These are phyloP conservation scores for Penicillium sp. DNA, from an alignment of 2,329 filamentous ascomycete genomes.

Conservation along the genomic window DNA sequence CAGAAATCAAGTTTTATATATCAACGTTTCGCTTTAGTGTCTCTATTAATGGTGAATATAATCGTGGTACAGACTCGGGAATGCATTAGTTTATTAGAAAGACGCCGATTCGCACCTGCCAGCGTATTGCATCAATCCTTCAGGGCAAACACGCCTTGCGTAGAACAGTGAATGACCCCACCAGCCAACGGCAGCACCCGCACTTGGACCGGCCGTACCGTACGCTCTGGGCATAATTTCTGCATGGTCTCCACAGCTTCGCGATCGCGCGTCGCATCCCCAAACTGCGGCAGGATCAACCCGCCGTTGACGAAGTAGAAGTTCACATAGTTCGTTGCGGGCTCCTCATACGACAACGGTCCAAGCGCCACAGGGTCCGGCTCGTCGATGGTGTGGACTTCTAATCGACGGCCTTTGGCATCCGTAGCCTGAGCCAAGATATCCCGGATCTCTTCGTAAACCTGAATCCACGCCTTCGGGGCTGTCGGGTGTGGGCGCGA, in stretches of 20 bases:
- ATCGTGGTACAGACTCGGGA: too few species aligned
- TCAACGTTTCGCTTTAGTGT: too few species aligned
- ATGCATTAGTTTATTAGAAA: too few species aligned
- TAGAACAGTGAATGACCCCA: not conserved
- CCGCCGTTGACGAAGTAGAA: not conserved
- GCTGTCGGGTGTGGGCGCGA: constrained; percentile 23
- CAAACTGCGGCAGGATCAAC: not conserved
- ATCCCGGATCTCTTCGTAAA: not conserved
- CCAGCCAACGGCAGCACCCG: not conserved
- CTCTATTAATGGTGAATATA: too few species aligned
- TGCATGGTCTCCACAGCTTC: not conserved
- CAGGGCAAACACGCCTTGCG: not conserved
- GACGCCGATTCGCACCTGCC: too few species aligned
- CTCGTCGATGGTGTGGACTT: not conserved
- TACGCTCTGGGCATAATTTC: not conserved
- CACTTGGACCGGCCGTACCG: not conserved
- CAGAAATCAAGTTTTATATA: too few species aligned
- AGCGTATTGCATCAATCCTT: not conserved
- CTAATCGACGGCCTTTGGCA: not conserved
- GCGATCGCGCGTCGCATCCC: not conserved
- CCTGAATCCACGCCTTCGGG: not conserved
- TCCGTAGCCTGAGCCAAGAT: not conserved
- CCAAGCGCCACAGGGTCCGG: not conserved
- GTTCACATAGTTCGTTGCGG: not conserved
- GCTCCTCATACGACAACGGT: not conserved